Evolutionary conservation across 2,329 filamentous ascomycete genomes (phyloP).

Genomic region (Penicillium nordicum): DNA sequence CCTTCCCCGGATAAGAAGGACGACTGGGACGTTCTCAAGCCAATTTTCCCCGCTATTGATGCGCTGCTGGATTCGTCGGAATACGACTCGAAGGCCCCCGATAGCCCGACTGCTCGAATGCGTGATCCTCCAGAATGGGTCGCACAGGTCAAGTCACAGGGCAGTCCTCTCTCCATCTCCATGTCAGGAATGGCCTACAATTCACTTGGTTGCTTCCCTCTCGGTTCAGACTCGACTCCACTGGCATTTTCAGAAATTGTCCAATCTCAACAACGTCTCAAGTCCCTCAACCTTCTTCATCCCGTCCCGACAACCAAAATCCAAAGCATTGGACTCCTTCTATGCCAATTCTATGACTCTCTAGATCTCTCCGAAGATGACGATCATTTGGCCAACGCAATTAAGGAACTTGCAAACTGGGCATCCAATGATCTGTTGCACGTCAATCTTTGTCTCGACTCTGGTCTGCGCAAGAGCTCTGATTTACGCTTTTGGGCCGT

Average conservation of each 20-base stretch:
- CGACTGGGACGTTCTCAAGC: conserved; percentile 28
- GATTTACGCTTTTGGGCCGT: conserved; percentile 44
- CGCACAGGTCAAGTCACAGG: conserved; percentile 30
- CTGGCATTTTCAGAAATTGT: conserved; percentile 46
- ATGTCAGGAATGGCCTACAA: conserved; percentile 37
- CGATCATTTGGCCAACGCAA: conserved; percentile 21
- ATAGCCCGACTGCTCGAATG: conserved; percentile 13
- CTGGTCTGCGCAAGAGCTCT: conserved; percentile 38
- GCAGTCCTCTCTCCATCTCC: conserved; percentile 40
- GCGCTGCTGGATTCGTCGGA: conserved; percentile 27
- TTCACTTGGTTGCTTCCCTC: conserved; percentile 46
- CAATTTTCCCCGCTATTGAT: conserved; percentile 28
- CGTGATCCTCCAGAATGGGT: conserved; percentile 35
- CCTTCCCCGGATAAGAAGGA: conserved; percentile 13
- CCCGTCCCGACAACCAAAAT: conserved; percentile 35
- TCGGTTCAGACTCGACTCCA: conserved; percentile 43
- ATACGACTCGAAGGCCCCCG: background rate
- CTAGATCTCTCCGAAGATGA: conserved; percentile 21
- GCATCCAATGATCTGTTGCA: conserved; percentile 27
- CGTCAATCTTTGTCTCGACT: conserved; percentile 40
- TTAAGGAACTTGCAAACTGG: conserved; percentile 32
- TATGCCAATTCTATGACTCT: conserved; percentile 32
- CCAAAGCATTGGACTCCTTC: conserved; percentile 31
- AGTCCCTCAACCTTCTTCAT: conserved; percentile 42
- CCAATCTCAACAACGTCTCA: conserved; percentile 44